Base-by-base conservation (phyloP, 140 eudicot genomes). In the Bidens hawaiensis region DNA sequence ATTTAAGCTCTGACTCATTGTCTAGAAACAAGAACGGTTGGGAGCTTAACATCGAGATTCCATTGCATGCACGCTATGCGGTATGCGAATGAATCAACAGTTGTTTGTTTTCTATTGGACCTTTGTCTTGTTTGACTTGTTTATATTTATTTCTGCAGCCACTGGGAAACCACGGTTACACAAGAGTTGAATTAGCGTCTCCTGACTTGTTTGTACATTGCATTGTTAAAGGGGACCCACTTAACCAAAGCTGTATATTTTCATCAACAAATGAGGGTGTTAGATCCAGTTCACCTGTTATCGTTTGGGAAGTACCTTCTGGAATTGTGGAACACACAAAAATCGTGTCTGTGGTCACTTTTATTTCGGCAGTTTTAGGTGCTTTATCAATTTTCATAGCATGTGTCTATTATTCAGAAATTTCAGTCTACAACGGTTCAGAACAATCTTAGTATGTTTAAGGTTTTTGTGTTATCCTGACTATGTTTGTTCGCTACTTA, bases 1-100 rank as follows among this genome's bases (percentile, higher is more conserved):
- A 81, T 70, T 49, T 81, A 64, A 78, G 65, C 30, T 69, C 75
- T 10, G 30, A 41, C 46, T 30, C 53, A 10, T 42, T 60, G 15
- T 46, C 75, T 5, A 80, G 74, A 41, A 47, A 69, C 38, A 67
- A 71, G 51, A 65, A 72, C 46, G 76, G 63, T 2, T 21, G 69
- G 80, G 90, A 82, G 71, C 40, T 82, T 68, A 71, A 71, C 34
- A 31, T 80, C 19, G 76, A 77, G 74, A 61, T 93, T 62, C 99
- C 99, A 19, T 41, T 93, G 40, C 97, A 93, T 71, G 94, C 86
- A 30, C 89, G 94, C 23, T 89, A 94, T 79, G 83, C 78, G 59
- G 97, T 94, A 79, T 60, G 83, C 71, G 27, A 51, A 31, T 30
- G 18, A 13, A 47, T 15, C 59, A 65, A 64, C 21, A 26, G 18